phyloP scores from a whole-genome alignment of 2,329 filamentous ascomycete genomes.

The Arthroderma sp. region DNA sequence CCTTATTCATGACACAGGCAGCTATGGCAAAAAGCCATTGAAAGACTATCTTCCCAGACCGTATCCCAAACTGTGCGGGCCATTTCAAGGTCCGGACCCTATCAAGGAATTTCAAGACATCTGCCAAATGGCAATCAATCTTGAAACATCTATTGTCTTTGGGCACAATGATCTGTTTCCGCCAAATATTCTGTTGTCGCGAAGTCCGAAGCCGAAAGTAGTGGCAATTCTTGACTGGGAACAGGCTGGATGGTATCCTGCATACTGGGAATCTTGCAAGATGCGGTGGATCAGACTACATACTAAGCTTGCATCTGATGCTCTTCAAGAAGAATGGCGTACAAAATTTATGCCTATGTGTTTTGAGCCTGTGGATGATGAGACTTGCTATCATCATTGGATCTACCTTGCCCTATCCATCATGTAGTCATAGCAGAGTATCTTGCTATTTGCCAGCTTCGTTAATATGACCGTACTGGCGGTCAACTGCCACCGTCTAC shows the following conservation, averaged over 20 bases:
- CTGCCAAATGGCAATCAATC: slow-evolving; percentile 19
- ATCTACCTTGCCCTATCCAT: slow-evolving; percentile 18
- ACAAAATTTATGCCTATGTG: slow-evolving; percentile 19
- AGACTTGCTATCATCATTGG: slow-evolving; percentile 21
- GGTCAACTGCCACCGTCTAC: too few species aligned
- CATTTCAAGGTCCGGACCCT: slow-evolving; percentile 19
- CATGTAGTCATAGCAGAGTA: too few species aligned
- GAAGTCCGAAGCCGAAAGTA: slow-evolving; percentile 14
- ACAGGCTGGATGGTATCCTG: slow-evolving; percentile 22
- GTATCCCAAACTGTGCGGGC: slow-evolving; percentile 14
- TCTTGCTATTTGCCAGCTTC: too few species aligned
- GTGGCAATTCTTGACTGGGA: slow-evolving; percentile 20
- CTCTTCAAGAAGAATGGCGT: slow-evolving; percentile 20
- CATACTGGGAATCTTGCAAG: slow-evolving; percentile 24
- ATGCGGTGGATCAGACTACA: slow-evolving; percentile 14
- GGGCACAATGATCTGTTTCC: slow-evolving; percentile 14
- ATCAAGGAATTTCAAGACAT: slow-evolving; percentile 20
- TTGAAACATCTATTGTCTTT: slow-evolving; percentile 13
- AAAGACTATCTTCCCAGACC: slow-evolving; percentile 20
- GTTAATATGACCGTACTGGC: too few species aligned
- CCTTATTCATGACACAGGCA: slow-evolving; percentile 13
- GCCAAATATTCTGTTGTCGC: slow-evolving; percentile 15
- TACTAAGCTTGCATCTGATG: slow-evolving; percentile 12
- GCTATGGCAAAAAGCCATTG: slow-evolving; percentile 17
- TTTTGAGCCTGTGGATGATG: slow-evolving; percentile 21